These are phyloP conservation scores for Candolleomyces eurysporus DNA, from an alignment of 768 basidiomycete species.

Conservation along the genomic window DNA sequence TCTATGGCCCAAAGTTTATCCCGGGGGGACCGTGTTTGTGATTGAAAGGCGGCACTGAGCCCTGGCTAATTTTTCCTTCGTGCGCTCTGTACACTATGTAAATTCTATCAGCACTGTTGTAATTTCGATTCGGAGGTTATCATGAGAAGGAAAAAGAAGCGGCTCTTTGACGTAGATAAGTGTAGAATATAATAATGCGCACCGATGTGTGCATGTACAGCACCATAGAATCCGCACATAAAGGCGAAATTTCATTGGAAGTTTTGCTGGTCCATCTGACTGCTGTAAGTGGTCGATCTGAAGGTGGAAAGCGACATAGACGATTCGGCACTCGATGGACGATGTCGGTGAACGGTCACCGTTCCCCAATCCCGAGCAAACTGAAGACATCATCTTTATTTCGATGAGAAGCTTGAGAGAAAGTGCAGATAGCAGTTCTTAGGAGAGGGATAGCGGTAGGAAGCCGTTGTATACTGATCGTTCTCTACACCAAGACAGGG, in stretches of 20 bases:
- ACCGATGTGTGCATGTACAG: constrained; percentile 1
- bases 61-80: too few relatives aligned
- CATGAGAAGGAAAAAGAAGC: too few relatives aligned
- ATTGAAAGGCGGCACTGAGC: too few relatives aligned
- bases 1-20: too few relatives aligned
- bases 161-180: too few relatives aligned
- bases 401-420: constrained; percentile 4
- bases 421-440: neutral
- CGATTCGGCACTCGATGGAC: constrained; percentile 14
- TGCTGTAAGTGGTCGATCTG: constrained; percentile 21
- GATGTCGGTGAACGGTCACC: neutral
- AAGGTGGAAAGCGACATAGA: constrained; percentile 5
- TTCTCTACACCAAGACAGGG: neutral
- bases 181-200: too few relatives aligned
- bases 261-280: constrained; percentile 23
- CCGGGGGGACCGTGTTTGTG: too few relatives aligned
- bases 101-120: too few relatives aligned
- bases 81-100: too few relatives aligned
- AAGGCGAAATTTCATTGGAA: constrained; percentile 7
- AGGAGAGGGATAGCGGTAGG: neutral
- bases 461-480: neutral
- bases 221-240: constrained; percentile 18
- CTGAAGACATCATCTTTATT: constrained; percentile 23
- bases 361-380: constrained; percentile 22
- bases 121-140: too few relatives aligned